phyloP scores from a whole-genome alignment of 2,329 filamentous ascomycete genomes.

The Talaromyces sp. region DNA sequence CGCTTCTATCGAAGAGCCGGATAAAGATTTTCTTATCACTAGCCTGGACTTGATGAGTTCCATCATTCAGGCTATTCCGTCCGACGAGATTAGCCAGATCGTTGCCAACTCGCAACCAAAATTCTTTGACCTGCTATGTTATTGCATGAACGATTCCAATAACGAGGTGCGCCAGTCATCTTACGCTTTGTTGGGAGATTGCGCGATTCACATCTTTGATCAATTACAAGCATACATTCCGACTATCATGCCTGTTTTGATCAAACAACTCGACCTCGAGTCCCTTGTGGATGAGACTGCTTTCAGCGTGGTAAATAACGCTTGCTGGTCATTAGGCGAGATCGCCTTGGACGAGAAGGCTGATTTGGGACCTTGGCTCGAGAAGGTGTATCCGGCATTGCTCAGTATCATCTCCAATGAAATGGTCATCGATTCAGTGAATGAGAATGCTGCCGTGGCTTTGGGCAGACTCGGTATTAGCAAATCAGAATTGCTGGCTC shows the following conservation, averaged over 20 bases:
- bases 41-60: constrained; percentile 90
- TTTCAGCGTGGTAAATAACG: constrained; percentile 95
- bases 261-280: constrained; percentile 82
- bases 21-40: constrained; percentile 96
- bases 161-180: constrained; percentile 95
- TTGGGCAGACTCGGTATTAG: constrained; percentile 81
- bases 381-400: constrained; percentile 71
- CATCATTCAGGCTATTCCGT: constrained; percentile 83
- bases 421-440: constrained; percentile 78
- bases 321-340: constrained; percentile 94
- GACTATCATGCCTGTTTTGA: constrained; percentile 70
- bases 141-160: constrained; percentile 86
- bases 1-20: constrained; percentile 67
- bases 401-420: constrained; percentile 80
- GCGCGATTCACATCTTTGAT: constrained; percentile 84
- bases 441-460: constrained; percentile 91
- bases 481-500: constrained; percentile 70
- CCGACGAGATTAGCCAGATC: constrained; percentile 68
- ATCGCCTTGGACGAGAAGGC: constrained; percentile 74
- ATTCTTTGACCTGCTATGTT: constrained; percentile 84
- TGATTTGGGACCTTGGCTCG: constrained; percentile 71
- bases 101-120: constrained; percentile 71
- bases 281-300: constrained; percentile 70
- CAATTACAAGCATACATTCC: constrained; percentile 72
- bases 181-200: constrained; percentile 91